Base-by-base conservation (phyloP, 441 rosid genomes). In the Adansonia madagascariensis region DNA sequence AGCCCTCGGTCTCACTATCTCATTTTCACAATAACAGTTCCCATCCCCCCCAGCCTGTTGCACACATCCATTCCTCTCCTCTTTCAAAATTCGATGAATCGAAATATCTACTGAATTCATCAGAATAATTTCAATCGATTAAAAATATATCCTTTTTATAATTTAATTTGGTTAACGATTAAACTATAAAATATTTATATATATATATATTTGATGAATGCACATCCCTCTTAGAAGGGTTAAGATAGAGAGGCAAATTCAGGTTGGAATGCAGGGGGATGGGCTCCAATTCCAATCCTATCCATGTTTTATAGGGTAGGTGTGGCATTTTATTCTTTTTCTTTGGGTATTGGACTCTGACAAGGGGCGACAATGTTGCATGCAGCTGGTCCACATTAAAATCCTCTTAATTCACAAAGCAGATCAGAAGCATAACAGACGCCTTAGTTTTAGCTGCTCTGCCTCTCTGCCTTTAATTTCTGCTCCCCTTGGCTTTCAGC, bases 381-480 rank as follows among this genome's bases (percentile, higher is more conserved):
- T 35, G 53, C 63, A 55, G 59, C 69, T 57, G 74, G 60, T 17
- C 46, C 72, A 49, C 47, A 73, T 60, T 77, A 77, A 80, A 59
- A 66, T 77, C 72, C 56, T 77, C 78, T 73, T 66, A 74, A 73
- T 73, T 43, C 15, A 18, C 53, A 67, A 50, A 49, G 70, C 71
- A 73, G 46, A 7, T 43, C 46, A 43, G 8, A 31, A 76, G 72
- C 80, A 67, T 27, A 59, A 77, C 24, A 31, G 20, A 22, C 84
- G 84, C 73, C 81, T 61, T 53, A 9, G 11, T 74, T 69, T 60
- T 17, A 39, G 83, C 27, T 73, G 68, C 17, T 31, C 63, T 11
- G 52, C 35, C 35, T 73, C 22, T 6, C 7, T 0, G 17, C 10
- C 65, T 57, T 47, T 68, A 68, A 46, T 68, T 22, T 73, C 50